phyloP scores from a whole-genome alignment of 345 rosid genomes.

The Arabidopsis thaliana region TAIR10.1 NC_003075.7:554501-555000 shows the following conservation, averaged over 20 bases:
- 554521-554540: neutral
- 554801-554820: neutral
- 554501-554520: neutral
- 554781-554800: rapidly evolving
- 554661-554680: neutral
- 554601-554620: rapidly evolving
- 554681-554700: conserved; percentile 7
- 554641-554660: neutral
- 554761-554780: conserved; percentile 17
- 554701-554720: neutral
- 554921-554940: conserved; percentile 13
- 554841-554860: neutral
- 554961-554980: neutral
- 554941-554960: neutral
- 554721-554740: conserved; percentile 21
- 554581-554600: neutral
- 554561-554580: conserved; percentile 9
- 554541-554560: neutral
- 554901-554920: neutral
- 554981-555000: conserved; percentile 1
- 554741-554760: neutral
- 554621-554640: neutral
- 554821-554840: rapidly evolving
- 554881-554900: neutral
- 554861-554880: conserved; percentile 1